Base-by-base conservation (phyloP, 2,329 filamentous ascomycete genomes). In the Metarhizium album region DNA sequence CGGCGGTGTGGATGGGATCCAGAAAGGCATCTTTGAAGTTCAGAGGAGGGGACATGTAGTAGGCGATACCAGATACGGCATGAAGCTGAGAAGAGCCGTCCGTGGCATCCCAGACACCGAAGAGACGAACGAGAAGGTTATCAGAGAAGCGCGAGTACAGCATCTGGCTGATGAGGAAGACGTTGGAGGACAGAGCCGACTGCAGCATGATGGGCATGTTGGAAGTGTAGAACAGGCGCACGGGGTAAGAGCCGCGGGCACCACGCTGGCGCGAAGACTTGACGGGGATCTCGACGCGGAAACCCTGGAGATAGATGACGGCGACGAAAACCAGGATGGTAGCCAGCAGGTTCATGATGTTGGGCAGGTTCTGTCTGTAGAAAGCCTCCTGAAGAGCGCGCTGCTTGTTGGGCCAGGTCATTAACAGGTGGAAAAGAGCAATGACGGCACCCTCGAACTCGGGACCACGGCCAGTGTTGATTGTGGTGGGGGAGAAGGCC, bases 171-270 rank as follows among this genome's bases (percentile, higher is more conserved):
- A 98, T 90, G 58, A 98, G 78, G 84, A 98, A 98, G 74, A 98
- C 83, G 80, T 98, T 98, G 79, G 91, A 96, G 60, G 89, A 95
- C 60, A 98, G 83, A 61, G 93, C 93, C 46, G 91, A 97, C 78
- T 98, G 94, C 70, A 98, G 81, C 93, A 98, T 98, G 75, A 98
- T 98, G 67, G 93, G 93, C 94, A 98, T 98, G 86, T 98, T 98
- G 70, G 90, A 96, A 68, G 93, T 98, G 78, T 98, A 98, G 83
- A 98, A 98, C 54, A 98, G 87, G 66, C 94, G 91, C 70, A 98
- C 83, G 64, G 93, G 93, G 82, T 97, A 98, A 40, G 90, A 95
- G 65, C 91, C 94, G 64, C 93, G 91, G 69, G 95, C 93, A 72
- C 93, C 93, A 79, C 93, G 90, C 82, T 98, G 93, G 74, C 93